Conservation (phyloP, 2,329 filamentous ascomycete genomes). For the Aspergillus fumigatus region DNA sequence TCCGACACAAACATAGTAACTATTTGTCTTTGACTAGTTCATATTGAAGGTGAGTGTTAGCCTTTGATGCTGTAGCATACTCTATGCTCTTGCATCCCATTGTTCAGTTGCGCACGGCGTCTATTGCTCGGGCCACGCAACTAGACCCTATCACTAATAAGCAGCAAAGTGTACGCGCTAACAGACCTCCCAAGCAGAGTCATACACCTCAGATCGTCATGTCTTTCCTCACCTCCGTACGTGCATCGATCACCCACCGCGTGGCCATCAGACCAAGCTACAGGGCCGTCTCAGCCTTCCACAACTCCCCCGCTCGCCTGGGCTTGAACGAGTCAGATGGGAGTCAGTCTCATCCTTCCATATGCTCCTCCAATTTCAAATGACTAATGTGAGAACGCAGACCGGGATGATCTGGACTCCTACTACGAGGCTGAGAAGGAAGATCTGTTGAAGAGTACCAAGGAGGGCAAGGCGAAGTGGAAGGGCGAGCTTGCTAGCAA, state of each 20-base stretch:
- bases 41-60: background rate
- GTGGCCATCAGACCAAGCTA: conserved; percentile 18
- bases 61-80: background rate
- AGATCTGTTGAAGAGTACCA: conserved; percentile 48
- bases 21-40: background rate
- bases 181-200: background rate
- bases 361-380: background rate
- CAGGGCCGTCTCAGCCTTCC: conserved; percentile 20
- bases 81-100: background rate
- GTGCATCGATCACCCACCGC: conserved; percentile 17
- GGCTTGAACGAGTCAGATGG: conserved; percentile 34
- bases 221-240: conserved; percentile 32
- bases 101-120: background rate
- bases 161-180: background rate
- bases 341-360: conserved; percentile 19
- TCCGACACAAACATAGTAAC: background rate
- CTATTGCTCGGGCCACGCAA: background rate
- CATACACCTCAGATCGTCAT: conserved; percentile 18
- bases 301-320: conserved; percentile 22
- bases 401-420: conserved; percentile 40
- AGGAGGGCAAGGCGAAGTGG: conserved; percentile 67
- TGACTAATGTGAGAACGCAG: conserved; percentile 17
- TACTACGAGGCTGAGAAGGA: conserved; percentile 57
- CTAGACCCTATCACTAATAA: background rate
- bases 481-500: conserved; percentile 71